Evolutionary conservation across 148 eudicot genomes (phyloP).

Genomic region (Polygonum maritimum): DNA sequence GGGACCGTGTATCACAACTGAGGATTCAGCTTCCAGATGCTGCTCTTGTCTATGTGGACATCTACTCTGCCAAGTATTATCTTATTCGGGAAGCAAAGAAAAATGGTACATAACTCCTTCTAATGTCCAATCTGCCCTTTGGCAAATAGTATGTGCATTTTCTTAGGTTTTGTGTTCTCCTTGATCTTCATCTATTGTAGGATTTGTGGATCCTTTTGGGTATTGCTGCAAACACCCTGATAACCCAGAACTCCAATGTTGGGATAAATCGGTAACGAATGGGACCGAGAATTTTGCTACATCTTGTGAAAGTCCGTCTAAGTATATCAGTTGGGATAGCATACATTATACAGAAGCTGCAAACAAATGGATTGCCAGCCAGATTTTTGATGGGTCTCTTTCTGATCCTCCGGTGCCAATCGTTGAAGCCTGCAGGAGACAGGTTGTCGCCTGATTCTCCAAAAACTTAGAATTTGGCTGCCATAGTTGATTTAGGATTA

Average conservation of each 20-base stretch:
- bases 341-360: slow-evolving; percentile 7
- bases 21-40: slow-evolving; percentile 19
- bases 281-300: not conserved
- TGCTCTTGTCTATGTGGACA: slow-evolving; percentile 21
- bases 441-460: not conserved
- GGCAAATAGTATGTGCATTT: not conserved
- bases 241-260: slow-evolving; percentile 3
- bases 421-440: slow-evolving; percentile 12
- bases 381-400: slow-evolving; percentile 12
- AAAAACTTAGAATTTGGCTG: not conserved
- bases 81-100: slow-evolving; percentile 15
- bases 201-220: slow-evolving; percentile 4
- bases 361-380: slow-evolving; percentile 12
- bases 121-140: not conserved
- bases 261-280: slow-evolving; percentile 2
- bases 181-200: not conserved
- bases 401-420: slow-evolving; percentile 25
- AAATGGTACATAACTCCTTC: slow-evolving; percentile 13
- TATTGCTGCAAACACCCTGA: slow-evolving; percentile 1
- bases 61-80: slow-evolving; percentile 24
- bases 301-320: not conserved
- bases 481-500: not conserved
- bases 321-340: slow-evolving; percentile 9
- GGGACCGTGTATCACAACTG: slow-evolving; percentile 15
- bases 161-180: not conserved